Evolutionary conservation across 164 flowering plant species (phyloP).

Genomic region (Aristolochia fimbriata): DNA sequence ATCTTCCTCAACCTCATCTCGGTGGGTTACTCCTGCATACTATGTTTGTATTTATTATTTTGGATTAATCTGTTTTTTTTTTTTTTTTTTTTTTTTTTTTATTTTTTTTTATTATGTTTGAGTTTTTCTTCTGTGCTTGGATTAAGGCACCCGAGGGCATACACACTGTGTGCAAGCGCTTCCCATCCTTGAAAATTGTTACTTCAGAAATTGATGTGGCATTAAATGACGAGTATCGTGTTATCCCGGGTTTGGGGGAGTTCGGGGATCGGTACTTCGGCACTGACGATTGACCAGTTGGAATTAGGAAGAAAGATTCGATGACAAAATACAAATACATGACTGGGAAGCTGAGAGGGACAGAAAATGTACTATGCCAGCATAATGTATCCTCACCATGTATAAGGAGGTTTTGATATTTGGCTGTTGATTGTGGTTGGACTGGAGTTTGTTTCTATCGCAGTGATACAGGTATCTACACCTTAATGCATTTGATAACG

Average conservation of each 20-base stretch:
- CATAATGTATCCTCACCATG: no score
- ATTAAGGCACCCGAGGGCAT: constrained; percentile 89
- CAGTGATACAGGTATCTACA: no score
- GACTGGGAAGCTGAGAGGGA: no score
- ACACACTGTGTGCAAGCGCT: constrained; percentile 79
- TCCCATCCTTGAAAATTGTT: constrained; percentile 74
- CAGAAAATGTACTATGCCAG: no score
- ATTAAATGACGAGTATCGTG: constrained; percentile 76
- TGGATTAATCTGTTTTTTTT: neutral
- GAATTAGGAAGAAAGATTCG: neutral
- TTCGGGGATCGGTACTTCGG: constrained; percentile 97
- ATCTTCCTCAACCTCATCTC: constrained; percentile 89
- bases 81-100: neutral
- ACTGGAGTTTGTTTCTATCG: no score
- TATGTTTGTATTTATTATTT: neutral
- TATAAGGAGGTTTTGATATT: no score
- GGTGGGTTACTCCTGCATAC: constrained; percentile 29
- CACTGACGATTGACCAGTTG: constrained; percentile 61
- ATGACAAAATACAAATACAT: neutral
- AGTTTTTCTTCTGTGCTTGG: no score
- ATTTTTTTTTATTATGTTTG: neutral
- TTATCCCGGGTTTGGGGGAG: constrained; percentile 94
- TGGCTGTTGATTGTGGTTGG: no score
- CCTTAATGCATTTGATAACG: no score
- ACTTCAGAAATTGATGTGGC: constrained; percentile 83